A percentile compares a stretch with the other conserved stretches of the same genome.
These are phyloP conservation scores for Prunus kanzakura DNA, from an alignment of 306 rosid genomes.

Conservation along the genomic window DNA sequence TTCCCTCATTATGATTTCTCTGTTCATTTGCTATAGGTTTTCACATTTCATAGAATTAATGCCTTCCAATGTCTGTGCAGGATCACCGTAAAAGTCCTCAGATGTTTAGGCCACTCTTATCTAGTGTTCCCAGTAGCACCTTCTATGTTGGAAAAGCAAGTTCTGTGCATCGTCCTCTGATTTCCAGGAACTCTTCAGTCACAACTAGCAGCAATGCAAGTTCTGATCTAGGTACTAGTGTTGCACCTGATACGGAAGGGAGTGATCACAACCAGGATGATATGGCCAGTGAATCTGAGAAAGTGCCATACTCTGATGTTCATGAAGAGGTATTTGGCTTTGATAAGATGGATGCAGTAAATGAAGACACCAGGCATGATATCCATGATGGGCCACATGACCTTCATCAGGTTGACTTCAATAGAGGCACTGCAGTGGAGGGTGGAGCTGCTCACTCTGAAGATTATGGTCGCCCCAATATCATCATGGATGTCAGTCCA, in stretches of 20 bases:
- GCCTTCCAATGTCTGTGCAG: slow-evolving; percentile 39
- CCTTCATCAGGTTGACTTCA: slow-evolving; percentile 23
- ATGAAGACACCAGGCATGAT: slow-evolving; percentile 38
- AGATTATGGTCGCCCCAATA: slow-evolving; percentile 29
- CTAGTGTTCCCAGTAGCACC: slow-evolving; percentile 83
- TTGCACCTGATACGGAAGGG: slow-evolving; percentile 55
- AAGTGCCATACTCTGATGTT: slow-evolving; percentile 45
- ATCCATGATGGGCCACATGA: slow-evolving; percentile 29
- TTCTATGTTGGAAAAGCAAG: slow-evolving; percentile 66
- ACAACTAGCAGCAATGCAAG: slow-evolving; percentile 77
- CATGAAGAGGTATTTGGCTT: slow-evolving; percentile 69
- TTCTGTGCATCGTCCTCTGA: slow-evolving; percentile 58
- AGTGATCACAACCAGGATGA: slow-evolving; percentile 68
- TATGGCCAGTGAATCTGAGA: slow-evolving; percentile 49
- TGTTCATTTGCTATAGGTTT: neutral
- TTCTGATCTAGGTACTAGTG: slow-evolving; percentile 56
- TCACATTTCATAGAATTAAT: slow-evolving; percentile 19
- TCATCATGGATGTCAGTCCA: slow-evolving; percentile 32
- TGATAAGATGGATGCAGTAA: slow-evolving; percentile 61
- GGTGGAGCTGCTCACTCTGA: slow-evolving; percentile 28
- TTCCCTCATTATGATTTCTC: slow-evolving; percentile 2
- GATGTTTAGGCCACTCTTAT: slow-evolving; percentile 88
- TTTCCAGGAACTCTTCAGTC: slow-evolving; percentile 73
- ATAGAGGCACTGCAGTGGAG: slow-evolving; percentile 29
- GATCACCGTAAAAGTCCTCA: slow-evolving; percentile 71